Base-by-base conservation (phyloP, 148 eudicot genomes). In the Arctostaphylos glauca region DNA sequence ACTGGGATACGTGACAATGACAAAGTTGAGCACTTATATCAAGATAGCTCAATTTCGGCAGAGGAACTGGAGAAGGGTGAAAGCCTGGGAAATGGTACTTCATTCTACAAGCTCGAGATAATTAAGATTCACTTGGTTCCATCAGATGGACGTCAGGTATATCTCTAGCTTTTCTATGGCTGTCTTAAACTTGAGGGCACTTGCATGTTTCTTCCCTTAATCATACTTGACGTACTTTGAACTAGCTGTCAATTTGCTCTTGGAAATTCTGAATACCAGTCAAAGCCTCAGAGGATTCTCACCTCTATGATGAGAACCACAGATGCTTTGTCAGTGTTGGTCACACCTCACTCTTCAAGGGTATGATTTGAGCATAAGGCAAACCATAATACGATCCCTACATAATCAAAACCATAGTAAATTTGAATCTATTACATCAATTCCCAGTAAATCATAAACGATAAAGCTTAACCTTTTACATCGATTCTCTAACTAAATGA, bases 41-140 rank as follows among this genome's bases (percentile, higher is more conserved):
- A 89, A 88, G 94, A 91, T 86, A 83, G 84, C 81, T 82, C 89
- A 72, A 53, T 54, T 82, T 78, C 73, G 84, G 90, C 81, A 72
- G 91, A 88, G 84, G 92, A 91, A 85, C 85, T 85, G 88, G 92
- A 92, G 86, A 92, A 81, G 86, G 94, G 92, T 87, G 91, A 90
- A 77, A 82, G 80, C 71, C 56, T 81, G 71, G 89, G 83, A 78
- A 89, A 84, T 85, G 97, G 98, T 44, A 90, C 93, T 83, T 90
- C 95, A 81, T 96, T 90, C 85, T 94, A 96, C 87, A 94, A 94
- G 97, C 90, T 96, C 71, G 99, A 96, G 87, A 93, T 92, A 92
- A 82, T 84, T 71, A 94, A 92, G 82, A 91, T 96, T 81, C 91
- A 91, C 77, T 88, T 96, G 80, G 84, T 96, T 82, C 91, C 97